phyloP scores from a whole-genome alignment of 768 basidiomycete species.

The Sarcomyxa edulis region DNA sequence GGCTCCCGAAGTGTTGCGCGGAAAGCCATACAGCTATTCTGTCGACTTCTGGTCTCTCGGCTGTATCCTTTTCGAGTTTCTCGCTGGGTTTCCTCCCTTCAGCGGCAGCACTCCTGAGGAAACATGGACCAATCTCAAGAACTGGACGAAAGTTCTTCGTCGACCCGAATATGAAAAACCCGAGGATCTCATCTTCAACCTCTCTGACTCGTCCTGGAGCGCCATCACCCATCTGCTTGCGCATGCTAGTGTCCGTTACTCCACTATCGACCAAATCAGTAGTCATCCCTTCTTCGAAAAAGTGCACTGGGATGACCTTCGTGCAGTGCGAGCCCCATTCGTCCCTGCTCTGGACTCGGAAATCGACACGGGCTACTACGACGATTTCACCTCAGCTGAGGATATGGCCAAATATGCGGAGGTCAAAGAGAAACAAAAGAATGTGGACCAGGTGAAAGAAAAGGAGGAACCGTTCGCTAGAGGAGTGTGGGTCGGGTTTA shows the following conservation, averaged over 20 bases:
- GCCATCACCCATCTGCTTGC: slow-evolving; percentile 88
- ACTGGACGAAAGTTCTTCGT: slow-evolving; percentile 91
- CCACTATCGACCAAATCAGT: slow-evolving; percentile 68
- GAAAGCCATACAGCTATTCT: slow-evolving; percentile 91
- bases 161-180: slow-evolving; percentile 93
- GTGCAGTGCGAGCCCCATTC: slow-evolving; percentile 77
- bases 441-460: slow-evolving; percentile 89
- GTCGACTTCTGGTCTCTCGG: slow-evolving; percentile 99
- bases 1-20: slow-evolving; percentile 91
- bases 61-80: slow-evolving; percentile 96
- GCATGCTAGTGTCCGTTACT: slow-evolving; percentile 74
- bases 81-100: slow-evolving; percentile 97
- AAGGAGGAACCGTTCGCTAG: slow-evolving; percentile 68
- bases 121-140: slow-evolving; percentile 98
- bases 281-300: slow-evolving; percentile 79
- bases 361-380: slow-evolving; percentile 92
- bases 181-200: slow-evolving; percentile 95
- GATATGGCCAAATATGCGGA: slow-evolving; percentile 99
- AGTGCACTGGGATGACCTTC: slow-evolving; percentile 75
- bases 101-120: slow-evolving; percentile 94
- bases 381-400: slow-evolving; percentile 80
- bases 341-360: slow-evolving; percentile 94
- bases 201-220: slow-evolving; percentile 92
- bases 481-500: slow-evolving; percentile 90
- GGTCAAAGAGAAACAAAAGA: slow-evolving; percentile 93